Base-by-base conservation (phyloP, 2,329 filamentous ascomycete genomes). In the Neonectria coccinea region DNA sequence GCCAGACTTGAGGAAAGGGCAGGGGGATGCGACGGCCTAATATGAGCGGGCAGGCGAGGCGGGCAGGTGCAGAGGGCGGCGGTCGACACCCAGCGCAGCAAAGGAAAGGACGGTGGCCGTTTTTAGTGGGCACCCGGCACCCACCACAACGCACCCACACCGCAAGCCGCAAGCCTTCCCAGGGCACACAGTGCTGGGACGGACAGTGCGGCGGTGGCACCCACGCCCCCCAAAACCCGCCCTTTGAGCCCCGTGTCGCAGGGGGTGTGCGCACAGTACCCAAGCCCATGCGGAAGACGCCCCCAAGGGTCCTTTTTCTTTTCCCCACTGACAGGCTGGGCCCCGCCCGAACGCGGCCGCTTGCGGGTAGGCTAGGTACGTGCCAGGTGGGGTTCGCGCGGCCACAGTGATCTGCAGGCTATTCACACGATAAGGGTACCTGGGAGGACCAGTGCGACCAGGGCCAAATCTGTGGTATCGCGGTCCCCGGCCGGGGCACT, bases 1-100 rank as follows among this genome's bases (percentile, higher is more conserved):
- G 62, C 59, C 62, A 62, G 64, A 68, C 66, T 66, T 39, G 64
- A 70, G 69, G 65, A 64, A 64, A 48, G 53, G 56, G 57, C 56
- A 69, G 65, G 69, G 70, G 70, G 59, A 67, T 44, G 66, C 63
- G 67, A 57, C 62, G 70, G 69, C 59, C 67, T 73, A 73, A 73
- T 73, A 73, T 67, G 67, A 66, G 70, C 64, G 59, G 65, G 45
- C 54, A 56, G 55, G 39, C 50, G 48, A 56, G 25, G 53, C 52
- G 59, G 59, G 48, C 27, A 60, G 48, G 51, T 33, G 58, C 29
- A 41, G 44, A 47, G 44, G 22, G 44, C 55, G 31, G 42, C 42
- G 22, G 44, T 47, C 20, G 25, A 22, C 7, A 16, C 18, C 20
- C n/a, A 20, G 20, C 51, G 20, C 50, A 31, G 41, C 52, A 39